Conservation (phyloP, 768 basidiomycete genomes). For the Dendrothele bispora region DNA sequence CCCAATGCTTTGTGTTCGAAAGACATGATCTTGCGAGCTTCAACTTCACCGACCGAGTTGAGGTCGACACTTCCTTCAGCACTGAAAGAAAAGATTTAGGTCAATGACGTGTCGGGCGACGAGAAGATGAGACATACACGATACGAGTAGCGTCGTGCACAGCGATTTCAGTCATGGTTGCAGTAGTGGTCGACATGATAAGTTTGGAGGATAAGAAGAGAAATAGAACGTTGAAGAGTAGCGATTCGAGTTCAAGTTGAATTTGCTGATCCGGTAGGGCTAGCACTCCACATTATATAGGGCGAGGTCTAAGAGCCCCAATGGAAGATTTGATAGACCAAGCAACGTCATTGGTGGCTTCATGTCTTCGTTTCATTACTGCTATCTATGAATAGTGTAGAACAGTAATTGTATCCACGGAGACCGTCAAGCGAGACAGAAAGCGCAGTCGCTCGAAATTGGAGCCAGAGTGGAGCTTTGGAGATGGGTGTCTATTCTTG, state of each 20-base stretch:
- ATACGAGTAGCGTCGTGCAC: constrained; percentile 2
- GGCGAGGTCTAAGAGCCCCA: not conserved
- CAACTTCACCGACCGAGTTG: constrained; percentile 12
- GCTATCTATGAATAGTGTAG: too few relatives aligned
- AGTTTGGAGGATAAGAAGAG: not conserved
- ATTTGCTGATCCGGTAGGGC: too few relatives aligned
- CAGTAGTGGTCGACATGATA: constrained; percentile 10
- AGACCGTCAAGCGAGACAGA: too few relatives aligned
- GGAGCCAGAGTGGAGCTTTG: too few relatives aligned
- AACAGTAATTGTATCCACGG: too few relatives aligned
- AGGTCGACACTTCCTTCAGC: constrained; percentile 10
- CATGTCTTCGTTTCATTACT: too few relatives aligned
- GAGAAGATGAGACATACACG: not conserved
- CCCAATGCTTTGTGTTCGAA: constrained; percentile 35
- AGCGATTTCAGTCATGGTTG: constrained; percentile 10
- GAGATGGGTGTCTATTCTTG: too few relatives aligned
- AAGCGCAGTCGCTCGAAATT: too few relatives aligned
- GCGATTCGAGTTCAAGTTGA: not conserved
- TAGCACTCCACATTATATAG: too few relatives aligned
- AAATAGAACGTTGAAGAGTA: not conserved
- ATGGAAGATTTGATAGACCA: not conserved
- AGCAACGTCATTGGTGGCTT: constrained; percentile 3
- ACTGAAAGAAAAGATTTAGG: not conserved
- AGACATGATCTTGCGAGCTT: constrained; percentile 34
- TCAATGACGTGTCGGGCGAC: not conserved